A percentile compares a stretch with the other conserved stretches of the same genome.
phyloP scores from a whole-genome alignment of 331 rosid genomes.

The Prunus yedoensis region DNA sequence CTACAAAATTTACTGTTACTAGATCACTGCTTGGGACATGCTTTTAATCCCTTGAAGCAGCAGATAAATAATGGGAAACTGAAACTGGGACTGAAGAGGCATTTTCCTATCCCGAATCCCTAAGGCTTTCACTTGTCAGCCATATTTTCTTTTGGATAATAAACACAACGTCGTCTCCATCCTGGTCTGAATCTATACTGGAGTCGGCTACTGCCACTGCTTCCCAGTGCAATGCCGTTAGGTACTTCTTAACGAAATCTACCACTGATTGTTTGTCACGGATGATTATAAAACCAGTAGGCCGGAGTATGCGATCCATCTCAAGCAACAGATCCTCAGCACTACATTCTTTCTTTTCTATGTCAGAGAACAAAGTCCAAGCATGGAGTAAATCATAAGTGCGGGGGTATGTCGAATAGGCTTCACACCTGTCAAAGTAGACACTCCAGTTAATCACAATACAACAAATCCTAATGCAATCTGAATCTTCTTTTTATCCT shows the following conservation, averaged over 20 bases:
- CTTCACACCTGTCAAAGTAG: slow-evolving; percentile 65
- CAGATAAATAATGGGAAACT: slow-evolving; percentile 26
- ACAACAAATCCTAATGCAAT: slow-evolving; percentile 8
- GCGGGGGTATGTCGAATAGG: slow-evolving; percentile 77
- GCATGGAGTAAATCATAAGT: slow-evolving; percentile 84
- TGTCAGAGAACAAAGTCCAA: slow-evolving; percentile 69
- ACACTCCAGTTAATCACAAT: slow-evolving; percentile 16
- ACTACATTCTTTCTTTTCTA: slow-evolving; percentile 66
- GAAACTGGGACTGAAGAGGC: slow-evolving; percentile 20
- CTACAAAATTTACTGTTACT: slow-evolving; percentile 46
- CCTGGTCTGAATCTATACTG: slow-evolving; percentile 49
- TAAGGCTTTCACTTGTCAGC: slow-evolving; percentile 60
- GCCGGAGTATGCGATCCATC: slow-evolving; percentile 82
- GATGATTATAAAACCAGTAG: slow-evolving; percentile 69
- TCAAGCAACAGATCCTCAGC: slow-evolving; percentile 66
- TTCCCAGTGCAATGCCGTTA: slow-evolving; percentile 76
- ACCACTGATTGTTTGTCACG: slow-evolving; percentile 57
- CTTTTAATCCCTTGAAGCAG: slow-evolving; percentile 47
- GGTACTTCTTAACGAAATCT: slow-evolving; percentile 60
- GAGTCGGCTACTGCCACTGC: slow-evolving; percentile 52
- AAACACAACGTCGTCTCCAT: slow-evolving; percentile 51
- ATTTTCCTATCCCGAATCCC: slow-evolving; percentile 53
- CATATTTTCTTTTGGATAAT: slow-evolving; percentile 77
- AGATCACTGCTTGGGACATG: slow-evolving; percentile 38
- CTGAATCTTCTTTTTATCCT: slow-evolving; percentile 2